Evolutionary conservation across 345 rosid species (phyloP).

Genomic region (Passiflora organensis): DNA sequence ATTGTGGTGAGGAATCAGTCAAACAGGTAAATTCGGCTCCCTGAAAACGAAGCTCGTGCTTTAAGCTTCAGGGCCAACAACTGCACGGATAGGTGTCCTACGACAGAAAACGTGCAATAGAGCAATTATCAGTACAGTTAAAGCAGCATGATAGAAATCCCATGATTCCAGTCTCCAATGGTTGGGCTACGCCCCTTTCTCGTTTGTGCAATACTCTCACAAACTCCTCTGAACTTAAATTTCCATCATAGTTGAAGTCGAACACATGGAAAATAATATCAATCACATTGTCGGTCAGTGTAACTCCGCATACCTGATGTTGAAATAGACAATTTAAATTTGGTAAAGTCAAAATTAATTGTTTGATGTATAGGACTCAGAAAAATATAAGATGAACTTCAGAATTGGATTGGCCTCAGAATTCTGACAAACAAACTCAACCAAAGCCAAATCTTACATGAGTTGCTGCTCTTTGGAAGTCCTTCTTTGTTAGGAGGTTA

Average conservation of each 20-base stretch:
- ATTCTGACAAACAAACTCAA: neutral
- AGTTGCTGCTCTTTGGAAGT: slow-evolving; percentile 85
- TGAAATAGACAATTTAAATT: neutral
- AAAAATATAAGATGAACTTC: neutral
- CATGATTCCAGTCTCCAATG: slow-evolving; percentile 42
- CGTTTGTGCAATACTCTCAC: slow-evolving; percentile 52
- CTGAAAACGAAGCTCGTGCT: neutral
- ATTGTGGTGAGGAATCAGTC: neutral
- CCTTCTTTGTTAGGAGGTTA: slow-evolving; percentile 63
- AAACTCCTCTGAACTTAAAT: slow-evolving; percentile 66
- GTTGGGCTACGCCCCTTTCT: slow-evolving; percentile 65
- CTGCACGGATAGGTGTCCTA: slow-evolving; percentile 3
- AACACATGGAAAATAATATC: slow-evolving; percentile 76
- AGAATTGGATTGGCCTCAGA: neutral
- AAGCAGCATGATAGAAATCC: slow-evolving; percentile 40
- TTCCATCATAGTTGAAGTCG: slow-evolving; percentile 66
- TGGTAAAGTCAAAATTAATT: neutral
- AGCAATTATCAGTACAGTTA: slow-evolving; percentile 34
- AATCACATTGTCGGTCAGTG: slow-evolving; percentile 56
- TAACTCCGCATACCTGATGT: slow-evolving; percentile 64
- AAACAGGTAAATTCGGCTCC: neutral
- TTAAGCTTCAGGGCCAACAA: neutral
- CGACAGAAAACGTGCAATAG: slow-evolving; percentile 20
- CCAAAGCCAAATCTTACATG: slow-evolving; percentile 38
- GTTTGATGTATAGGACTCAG: neutral